A percentile compares a stretch with the other conserved stretches of the same genome.
phyloP scores from a whole-genome alignment of 108 stramenopile genomes.

The Pseudonitzschia multiseries region DNA sequence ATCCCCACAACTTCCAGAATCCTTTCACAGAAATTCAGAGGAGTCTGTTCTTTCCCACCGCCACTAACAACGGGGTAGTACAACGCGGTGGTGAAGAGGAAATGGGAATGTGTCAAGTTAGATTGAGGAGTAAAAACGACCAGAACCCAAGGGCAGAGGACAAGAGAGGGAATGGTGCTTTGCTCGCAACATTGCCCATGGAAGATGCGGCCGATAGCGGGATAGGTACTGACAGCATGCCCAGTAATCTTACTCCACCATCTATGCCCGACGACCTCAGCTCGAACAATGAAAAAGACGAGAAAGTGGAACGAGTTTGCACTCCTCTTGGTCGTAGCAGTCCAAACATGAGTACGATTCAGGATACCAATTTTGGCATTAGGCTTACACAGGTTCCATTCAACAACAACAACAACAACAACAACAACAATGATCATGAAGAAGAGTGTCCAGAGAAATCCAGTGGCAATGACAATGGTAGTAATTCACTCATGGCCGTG shows the following conservation, averaged over 20 bases:
- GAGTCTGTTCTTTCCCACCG: not conserved
- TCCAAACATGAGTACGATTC: not conserved
- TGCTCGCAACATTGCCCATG: not conserved
- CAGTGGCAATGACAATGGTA: not conserved
- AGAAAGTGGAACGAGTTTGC: not conserved
- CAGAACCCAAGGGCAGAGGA: not conserved
- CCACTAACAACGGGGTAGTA: not conserved
- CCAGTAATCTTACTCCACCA: not conserved
- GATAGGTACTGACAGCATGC: not conserved
- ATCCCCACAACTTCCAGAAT: not conserved
- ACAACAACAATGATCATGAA: not conserved
- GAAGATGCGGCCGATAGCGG: not conserved
- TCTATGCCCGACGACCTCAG: not conserved
- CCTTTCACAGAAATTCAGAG: not conserved
- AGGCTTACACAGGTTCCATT: not conserved
- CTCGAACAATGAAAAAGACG: not conserved
- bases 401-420: constrained; percentile 4
- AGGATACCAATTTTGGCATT: not conserved
- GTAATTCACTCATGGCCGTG: not conserved
- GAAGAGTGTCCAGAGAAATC: not conserved
- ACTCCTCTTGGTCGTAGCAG: not conserved
- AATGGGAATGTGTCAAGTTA: not conserved
- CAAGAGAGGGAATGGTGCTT: not conserved
- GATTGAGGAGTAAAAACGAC: not conserved
- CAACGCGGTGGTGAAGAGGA: not conserved